Conservation (phyloP, 805 yeast species). For the Hanseniaspora taiwanica region DNA sequence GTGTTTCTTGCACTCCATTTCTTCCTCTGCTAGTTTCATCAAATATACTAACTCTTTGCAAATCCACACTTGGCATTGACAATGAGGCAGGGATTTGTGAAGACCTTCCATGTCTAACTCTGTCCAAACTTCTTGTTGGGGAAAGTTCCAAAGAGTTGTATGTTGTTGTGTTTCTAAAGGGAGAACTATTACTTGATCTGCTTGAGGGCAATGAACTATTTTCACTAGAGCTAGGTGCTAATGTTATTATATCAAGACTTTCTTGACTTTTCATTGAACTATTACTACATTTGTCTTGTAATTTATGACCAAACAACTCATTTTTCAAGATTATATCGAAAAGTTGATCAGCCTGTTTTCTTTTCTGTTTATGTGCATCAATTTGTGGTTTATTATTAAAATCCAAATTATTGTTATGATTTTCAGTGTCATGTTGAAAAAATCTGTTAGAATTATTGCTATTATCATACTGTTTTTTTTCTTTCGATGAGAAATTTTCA, state of each 20-base stretch:
- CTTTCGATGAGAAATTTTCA: slow-evolving; percentile 8
- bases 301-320: slow-evolving; percentile 82
- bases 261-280: no score
- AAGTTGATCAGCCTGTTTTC: slow-evolving; percentile 75
- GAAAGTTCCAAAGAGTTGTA: not conserved
- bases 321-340: slow-evolving; percentile 78
- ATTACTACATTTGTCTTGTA: no score
- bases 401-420: slow-evolving; percentile 6
- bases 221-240: no score
- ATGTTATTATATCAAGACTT: no score
- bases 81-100: not conserved
- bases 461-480: no score
- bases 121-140: not conserved
- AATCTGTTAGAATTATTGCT: slow-evolving; percentile 7
- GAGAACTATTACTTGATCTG: no score
- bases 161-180: no score
- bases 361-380: no score
- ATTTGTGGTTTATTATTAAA: no score
- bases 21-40: no score
- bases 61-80: not conserved
- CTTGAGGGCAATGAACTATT: no score
- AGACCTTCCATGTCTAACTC: not conserved
- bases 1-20: not conserved
- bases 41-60: no score
- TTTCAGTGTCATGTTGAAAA: slow-evolving; percentile 15